These are phyloP conservation scores for Puccinia coronata DNA, from an alignment of 1,284 basidiomycete species.

Conservation along the genomic window DNA sequence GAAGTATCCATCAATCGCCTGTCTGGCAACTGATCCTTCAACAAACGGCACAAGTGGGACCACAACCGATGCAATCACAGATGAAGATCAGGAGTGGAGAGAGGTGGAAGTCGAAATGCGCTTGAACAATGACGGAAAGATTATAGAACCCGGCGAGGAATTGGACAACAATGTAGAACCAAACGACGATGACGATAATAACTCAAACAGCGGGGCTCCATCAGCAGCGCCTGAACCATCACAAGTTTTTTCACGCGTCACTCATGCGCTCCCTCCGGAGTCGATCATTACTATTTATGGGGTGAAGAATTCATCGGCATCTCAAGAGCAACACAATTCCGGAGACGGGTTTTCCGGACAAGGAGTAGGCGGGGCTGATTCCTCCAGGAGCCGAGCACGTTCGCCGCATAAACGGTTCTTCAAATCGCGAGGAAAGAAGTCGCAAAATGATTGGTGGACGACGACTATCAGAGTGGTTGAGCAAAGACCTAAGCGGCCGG, in stretches of 20 bases:
- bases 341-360: neutral
- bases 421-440: constrained; percentile 49
- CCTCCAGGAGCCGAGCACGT: constrained; percentile 49
- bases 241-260: constrained; percentile 35
- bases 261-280: constrained; percentile 35
- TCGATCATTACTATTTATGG: constrained; percentile 48
- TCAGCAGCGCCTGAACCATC: constrained; percentile 15
- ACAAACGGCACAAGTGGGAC: neutral
- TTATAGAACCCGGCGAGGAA: constrained; percentile 49
- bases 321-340: constrained; percentile 7
- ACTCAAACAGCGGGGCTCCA: constrained; percentile 8
- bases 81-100: constrained; percentile 60
- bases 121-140: constrained; percentile 36
- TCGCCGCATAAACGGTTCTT: constrained; percentile 52
- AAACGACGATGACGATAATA: constrained; percentile 38
- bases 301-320: constrained; percentile 6
- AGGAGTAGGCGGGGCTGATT: neutral
- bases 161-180: constrained; percentile 10
- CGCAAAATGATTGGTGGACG: constrained; percentile 48
- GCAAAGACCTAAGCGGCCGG: constrained; percentile 17
- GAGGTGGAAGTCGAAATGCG: constrained; percentile 51
- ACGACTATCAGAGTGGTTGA: constrained; percentile 29
- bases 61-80: constrained; percentile 64
- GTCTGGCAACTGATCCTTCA: neutral
- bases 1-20: constrained; percentile 19